A percentile compares a stretch with the other conserved stretches of the same genome.
These are phyloP conservation scores for Lichtheimia corymbifera DNA, from an alignment of 371 early-diverging fungal genomes.

Conservation along the genomic window DNA sequence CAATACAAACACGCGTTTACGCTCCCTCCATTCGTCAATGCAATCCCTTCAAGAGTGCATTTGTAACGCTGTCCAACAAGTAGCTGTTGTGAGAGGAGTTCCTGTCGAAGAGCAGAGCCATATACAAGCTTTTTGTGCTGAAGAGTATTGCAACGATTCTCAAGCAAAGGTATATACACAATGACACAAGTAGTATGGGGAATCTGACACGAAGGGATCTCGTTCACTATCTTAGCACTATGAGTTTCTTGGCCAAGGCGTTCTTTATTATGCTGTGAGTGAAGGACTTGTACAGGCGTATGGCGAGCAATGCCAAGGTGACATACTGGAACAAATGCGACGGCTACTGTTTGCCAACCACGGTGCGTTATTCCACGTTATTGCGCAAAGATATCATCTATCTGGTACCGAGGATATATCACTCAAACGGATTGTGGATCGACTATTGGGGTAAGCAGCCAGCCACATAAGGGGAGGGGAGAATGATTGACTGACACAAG, in stretches of 20 bases:
- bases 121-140: neutral
- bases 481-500: too few relatives aligned
- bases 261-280: neutral
- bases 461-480: too few relatives aligned
- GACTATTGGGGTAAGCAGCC: constrained; percentile 2
- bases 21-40: too few relatives aligned
- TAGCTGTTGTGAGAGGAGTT: too few relatives aligned
- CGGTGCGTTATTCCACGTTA: neutral
- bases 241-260: constrained; percentile 4
- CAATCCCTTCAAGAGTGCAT: too few relatives aligned
- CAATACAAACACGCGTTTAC: too few relatives aligned
- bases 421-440: neutral
- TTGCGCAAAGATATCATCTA: neutral
- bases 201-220: neutral
- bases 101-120: too few relatives aligned
- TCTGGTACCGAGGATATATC: neutral
- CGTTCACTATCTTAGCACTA: neutral
- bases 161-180: neutral
- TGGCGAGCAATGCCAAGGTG: neutral
- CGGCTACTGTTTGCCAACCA: neutral
- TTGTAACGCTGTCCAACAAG: too few relatives aligned
- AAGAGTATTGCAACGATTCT: neutral
- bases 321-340: constrained; percentile 2
- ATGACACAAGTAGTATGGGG: neutral
- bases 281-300: neutral